These are phyloP conservation scores for Leptographium radiaticola DNA, from an alignment of 2,329 filamentous ascomycete species.

Conservation along the genomic window DNA sequence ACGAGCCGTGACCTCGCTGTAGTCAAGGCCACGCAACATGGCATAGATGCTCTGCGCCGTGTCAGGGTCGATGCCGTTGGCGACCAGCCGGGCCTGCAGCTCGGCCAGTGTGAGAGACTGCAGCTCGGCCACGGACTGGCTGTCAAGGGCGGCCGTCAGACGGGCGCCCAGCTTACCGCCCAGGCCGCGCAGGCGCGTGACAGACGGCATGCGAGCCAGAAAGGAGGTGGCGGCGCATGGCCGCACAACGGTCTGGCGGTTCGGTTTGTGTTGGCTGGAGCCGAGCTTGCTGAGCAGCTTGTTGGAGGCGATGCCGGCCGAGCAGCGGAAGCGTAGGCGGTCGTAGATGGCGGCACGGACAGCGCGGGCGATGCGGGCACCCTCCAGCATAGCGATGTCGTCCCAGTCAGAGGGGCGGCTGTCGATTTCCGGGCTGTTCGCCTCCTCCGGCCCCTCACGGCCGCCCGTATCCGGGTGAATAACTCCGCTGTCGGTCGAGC, in stretches of 20 bases:
- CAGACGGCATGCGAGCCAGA: slow-evolving; percentile 75
- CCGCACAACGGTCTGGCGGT: slow-evolving; percentile 85
- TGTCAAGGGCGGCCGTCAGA: slow-evolving; percentile 66
- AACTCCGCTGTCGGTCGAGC: slow-evolving; percentile 6
- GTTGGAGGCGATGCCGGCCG: slow-evolving; percentile 76
- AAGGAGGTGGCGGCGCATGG: slow-evolving; percentile 73
- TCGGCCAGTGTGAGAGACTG: slow-evolving; percentile 60
- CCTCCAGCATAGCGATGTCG: slow-evolving; percentile 75
- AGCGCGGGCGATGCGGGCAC: slow-evolving; percentile 73
- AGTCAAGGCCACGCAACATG: slow-evolving; percentile 73
- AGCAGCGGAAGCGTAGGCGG: slow-evolving; percentile 76
- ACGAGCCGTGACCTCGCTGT: slow-evolving; percentile 75
- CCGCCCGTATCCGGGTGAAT: slow-evolving; percentile 1
- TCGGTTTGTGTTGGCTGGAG: slow-evolving; percentile 83
- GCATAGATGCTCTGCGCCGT: slow-evolving; percentile 78
- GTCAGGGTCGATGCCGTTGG: slow-evolving; percentile 38
- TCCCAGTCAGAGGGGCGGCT: slow-evolving; percentile 88
- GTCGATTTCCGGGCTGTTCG: slow-evolving; percentile 29
- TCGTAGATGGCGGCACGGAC: slow-evolving; percentile 58
- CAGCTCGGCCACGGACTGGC: slow-evolving; percentile 66
- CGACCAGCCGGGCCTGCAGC: slow-evolving; percentile 60
- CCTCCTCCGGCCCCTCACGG: neutral
- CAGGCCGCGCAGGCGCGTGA: slow-evolving; percentile 90
- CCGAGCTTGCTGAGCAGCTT: slow-evolving; percentile 92
- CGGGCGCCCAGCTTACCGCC: slow-evolving; percentile 90